Evolutionary conservation across 78 protist genomes (phyloP).

Genomic region (Mastigamoeba balamuthi): DNA sequence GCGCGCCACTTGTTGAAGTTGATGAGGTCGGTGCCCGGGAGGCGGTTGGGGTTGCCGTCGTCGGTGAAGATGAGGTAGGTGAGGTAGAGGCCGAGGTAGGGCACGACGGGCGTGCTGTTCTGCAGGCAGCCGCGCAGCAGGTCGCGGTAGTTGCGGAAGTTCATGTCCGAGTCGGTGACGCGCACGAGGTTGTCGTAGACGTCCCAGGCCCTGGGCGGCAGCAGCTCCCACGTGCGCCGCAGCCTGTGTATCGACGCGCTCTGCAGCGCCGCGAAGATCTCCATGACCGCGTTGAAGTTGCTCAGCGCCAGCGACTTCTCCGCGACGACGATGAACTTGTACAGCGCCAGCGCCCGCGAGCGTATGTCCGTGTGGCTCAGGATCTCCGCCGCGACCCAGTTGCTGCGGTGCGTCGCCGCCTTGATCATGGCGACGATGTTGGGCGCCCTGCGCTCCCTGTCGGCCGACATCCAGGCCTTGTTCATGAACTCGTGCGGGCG

Average conservation of each 20-base stretch:
- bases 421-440: slow-evolving; percentile 2
- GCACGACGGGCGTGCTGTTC: too few species aligned
- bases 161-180: slow-evolving; percentile 23
- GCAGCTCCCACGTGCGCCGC: slow-evolving; percentile 10
- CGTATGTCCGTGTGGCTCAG: slow-evolving; percentile 26
- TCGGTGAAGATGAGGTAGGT: too few species aligned
- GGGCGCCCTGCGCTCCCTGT: slow-evolving; percentile 3
- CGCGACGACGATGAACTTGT: slow-evolving; percentile 18
- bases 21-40: too few species aligned
- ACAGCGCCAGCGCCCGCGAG: not conserved
- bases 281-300: slow-evolving; percentile 51
- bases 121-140: too few species aligned
- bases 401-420: not conserved
- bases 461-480: slow-evolving; percentile 8
- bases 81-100: too few species aligned
- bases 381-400: slow-evolving; percentile 28
- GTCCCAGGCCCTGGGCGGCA: slow-evolving; percentile 19
- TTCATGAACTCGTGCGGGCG: slow-evolving; percentile 13
- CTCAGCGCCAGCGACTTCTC: slow-evolving; percentile 16
- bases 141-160: too few species aligned
- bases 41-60: too few species aligned
- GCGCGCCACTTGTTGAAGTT: too few species aligned
- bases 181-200: slow-evolving; percentile 14
- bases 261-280: slow-evolving; percentile 24
- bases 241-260: slow-evolving; percentile 20